phyloP scores from a whole-genome alignment of 805 yeast genomes.

The Myxozyma sirexii region DNA sequence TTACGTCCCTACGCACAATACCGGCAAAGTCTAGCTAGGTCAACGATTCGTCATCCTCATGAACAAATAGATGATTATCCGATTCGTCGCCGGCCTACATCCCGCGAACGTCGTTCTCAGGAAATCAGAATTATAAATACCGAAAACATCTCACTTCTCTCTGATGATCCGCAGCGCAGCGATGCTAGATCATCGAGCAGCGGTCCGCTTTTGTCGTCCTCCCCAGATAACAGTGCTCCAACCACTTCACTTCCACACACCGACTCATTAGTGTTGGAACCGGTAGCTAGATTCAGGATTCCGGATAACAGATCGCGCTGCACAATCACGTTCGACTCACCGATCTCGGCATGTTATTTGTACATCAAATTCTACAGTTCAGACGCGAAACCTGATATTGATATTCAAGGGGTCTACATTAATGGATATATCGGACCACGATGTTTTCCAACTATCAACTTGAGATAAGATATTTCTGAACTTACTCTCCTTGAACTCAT shows the following conservation, averaged over 20 bases:
- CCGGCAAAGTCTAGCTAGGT: neutral
- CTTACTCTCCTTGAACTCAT: too few relatives aligned
- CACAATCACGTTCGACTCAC: slow-evolving; percentile 29
- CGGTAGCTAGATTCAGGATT: slow-evolving; percentile 26
- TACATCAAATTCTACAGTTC: slow-evolving; percentile 31
- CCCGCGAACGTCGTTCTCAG: neutral
- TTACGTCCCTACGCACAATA: slow-evolving; percentile 5
- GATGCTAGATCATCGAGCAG: neutral
- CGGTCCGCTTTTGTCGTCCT: neutral
- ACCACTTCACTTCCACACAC: slow-evolving; percentile 21
- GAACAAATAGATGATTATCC: neutral
- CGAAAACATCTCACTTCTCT: slow-evolving; percentile 15
- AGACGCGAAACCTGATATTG: slow-evolving; percentile 36
- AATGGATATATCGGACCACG: slow-evolving; percentile 40
- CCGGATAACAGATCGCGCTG: slow-evolving; percentile 29
- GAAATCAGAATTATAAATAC: slow-evolving; percentile 24
- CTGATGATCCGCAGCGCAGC: neutral
- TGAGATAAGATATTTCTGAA: slow-evolving; percentile 20
- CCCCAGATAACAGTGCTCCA: neutral
- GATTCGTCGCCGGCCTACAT: neutral
- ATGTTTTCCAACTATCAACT: slow-evolving; percentile 20
- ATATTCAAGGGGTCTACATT: slow-evolving; percentile 41
- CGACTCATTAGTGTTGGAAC: slow-evolving; percentile 23
- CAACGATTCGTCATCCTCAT: neutral
- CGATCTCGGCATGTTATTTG: slow-evolving; percentile 30